A percentile compares a stretch with the other conserved stretches of the same genome.
Conservation (phyloP, 208 protist genomes). For the Leishmania arabica region DNA sequence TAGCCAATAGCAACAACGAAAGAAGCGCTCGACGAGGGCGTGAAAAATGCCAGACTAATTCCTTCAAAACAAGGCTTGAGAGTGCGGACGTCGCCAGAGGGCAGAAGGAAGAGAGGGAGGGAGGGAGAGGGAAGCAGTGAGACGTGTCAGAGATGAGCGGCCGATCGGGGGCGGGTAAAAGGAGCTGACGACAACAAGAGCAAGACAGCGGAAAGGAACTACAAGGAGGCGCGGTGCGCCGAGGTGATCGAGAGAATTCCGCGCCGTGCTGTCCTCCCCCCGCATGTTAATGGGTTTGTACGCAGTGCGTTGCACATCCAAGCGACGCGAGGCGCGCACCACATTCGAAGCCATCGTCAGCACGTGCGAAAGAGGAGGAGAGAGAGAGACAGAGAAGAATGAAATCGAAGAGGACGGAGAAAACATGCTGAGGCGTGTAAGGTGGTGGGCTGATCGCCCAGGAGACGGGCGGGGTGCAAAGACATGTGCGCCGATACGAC, state of each 20-base stretch:
- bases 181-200: not conserved
- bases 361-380: not conserved
- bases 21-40: not conserved
- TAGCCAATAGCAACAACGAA: no score
- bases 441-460: not conserved
- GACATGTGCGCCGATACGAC: not conserved
- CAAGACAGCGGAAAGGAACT: not conserved
- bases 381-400: not conserved
- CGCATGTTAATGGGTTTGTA: not conserved
- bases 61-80: not conserved
- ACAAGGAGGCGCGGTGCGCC: not conserved
- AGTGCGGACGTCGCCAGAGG: not conserved
- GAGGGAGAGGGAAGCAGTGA: not conserved
- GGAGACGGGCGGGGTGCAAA: not conserved
- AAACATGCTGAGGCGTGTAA: not conserved
- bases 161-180: not conserved
- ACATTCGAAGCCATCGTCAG: not conserved
- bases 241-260: not conserved
- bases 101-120: not conserved
- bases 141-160: not conserved
- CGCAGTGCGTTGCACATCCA: not conserved
- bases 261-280: not conserved
- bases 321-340: not conserved
- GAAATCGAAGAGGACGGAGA: not conserved
- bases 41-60: not conserved